These are phyloP conservation scores for Mycena vitilis DNA, from an alignment of 768 basidiomycete genomes.

Conservation along the genomic window DNA sequence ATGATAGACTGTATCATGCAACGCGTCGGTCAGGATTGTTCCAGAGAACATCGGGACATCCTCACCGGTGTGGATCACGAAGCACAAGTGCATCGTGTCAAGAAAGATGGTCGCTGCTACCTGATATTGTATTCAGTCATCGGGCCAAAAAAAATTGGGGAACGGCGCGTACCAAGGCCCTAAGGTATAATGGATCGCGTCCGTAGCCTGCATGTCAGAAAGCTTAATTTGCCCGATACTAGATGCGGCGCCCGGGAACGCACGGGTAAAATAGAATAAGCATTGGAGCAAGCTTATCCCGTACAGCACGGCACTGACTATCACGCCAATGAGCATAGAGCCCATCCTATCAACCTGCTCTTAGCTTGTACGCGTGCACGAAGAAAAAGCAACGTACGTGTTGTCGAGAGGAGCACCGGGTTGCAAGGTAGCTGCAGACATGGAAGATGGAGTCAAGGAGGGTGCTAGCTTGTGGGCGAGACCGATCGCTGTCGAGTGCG, in stretches of 20 bases:
- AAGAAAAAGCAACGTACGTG: conserved; percentile 39
- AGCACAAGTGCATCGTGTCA: conserved; percentile 60
- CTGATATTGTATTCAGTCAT: conserved; percentile 35
- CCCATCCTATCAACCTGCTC: conserved; percentile 49
- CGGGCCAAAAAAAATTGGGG: neutral
- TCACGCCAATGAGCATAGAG: conserved; percentile 56
- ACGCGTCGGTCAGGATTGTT: conserved; percentile 2
- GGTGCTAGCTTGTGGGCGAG: neutral
- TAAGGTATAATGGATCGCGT: conserved; percentile 56
- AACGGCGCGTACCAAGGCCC: conserved; percentile 48
- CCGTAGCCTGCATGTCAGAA: conserved; percentile 44
- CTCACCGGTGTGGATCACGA: conserved; percentile 59
- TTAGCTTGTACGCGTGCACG: neutral
- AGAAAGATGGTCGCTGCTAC: conserved; percentile 55
- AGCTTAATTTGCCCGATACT: neutral
- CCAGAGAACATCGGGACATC: neutral
- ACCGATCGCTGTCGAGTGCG: conserved; percentile 19
- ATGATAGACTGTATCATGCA: conserved; percentile 52
- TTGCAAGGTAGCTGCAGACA: conserved; percentile 43
- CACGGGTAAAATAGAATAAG: conserved; percentile 58
- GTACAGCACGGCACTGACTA: conserved; percentile 49
- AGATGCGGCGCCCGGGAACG: conserved; percentile 10
- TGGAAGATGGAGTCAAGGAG: conserved; percentile 20
- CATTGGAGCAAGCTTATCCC: conserved; percentile 61
- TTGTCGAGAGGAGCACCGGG: conserved; percentile 45